Conservation (phyloP, 2,329 filamentous ascomycete genomes). For the Aspergillus sergii region DNA sequence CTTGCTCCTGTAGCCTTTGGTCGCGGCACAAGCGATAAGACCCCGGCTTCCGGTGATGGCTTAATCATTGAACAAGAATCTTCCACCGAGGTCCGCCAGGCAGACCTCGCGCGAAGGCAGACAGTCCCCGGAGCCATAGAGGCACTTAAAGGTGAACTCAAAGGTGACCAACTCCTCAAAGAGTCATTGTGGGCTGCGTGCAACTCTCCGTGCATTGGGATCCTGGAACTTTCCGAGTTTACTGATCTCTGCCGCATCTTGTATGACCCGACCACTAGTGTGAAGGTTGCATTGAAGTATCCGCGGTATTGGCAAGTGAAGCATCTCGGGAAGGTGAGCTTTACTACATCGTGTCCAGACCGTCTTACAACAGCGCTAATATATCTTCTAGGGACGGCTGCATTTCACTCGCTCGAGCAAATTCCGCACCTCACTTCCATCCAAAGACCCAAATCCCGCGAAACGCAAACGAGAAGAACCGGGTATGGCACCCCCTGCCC, state of each 20-base stretch:
- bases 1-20: conserved; percentile 63
- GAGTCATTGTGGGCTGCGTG: conserved; percentile 60
- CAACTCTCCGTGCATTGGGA: conserved; percentile 52
- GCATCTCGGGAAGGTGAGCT: conserved; percentile 54
- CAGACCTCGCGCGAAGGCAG: conserved; percentile 57
- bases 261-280: conserved; percentile 55
- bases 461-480: conserved; percentile 47
- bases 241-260: conserved; percentile 60
- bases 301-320: conserved; percentile 61
- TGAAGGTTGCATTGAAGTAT: conserved; percentile 54
- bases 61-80: conserved; percentile 63
- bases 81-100: conserved; percentile 53
- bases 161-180: conserved; percentile 52
- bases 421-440: conserved; percentile 41
- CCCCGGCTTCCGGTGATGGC: conserved; percentile 38
- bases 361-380: conserved; percentile 3
- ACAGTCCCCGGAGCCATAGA: conserved; percentile 61
- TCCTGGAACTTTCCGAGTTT: conserved; percentile 59
- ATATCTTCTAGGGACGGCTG: conserved; percentile 40
- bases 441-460: conserved; percentile 29
- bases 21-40: conserved; percentile 41
- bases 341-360: not conserved
- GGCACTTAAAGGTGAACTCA: conserved; percentile 58
- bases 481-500: conserved; percentile 36
- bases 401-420: conserved; percentile 44